phyloP scores from a whole-genome alignment of 2,329 filamentous ascomycete genomes.

The Xylaria arbuscula region DNA sequence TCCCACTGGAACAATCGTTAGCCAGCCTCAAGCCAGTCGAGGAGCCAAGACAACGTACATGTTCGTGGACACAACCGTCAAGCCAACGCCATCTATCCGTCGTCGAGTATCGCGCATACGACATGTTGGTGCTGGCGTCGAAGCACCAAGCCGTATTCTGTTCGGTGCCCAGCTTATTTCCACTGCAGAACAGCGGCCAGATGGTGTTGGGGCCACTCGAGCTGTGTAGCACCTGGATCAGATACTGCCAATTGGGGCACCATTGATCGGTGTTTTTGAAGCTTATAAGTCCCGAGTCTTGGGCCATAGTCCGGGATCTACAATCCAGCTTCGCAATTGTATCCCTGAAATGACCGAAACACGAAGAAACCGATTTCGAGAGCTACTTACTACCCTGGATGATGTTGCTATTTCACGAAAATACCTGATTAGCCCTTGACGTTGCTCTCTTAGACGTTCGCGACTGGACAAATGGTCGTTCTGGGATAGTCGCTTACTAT shows the following conservation, averaged over 20 bases:
- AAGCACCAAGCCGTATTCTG: conserved; percentile 52
- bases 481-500: conserved; percentile 46
- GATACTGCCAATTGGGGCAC: not conserved
- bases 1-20: conserved; percentile 50
- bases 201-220: conserved; percentile 51
- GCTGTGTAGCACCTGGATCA: conserved; percentile 13
- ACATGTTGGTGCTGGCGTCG: conserved; percentile 55
- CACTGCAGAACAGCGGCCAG: conserved; percentile 55
- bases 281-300: not conserved
- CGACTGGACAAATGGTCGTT: not conserved
- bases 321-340: not conserved
- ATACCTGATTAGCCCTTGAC: conserved; percentile 13
- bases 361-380: not conserved
- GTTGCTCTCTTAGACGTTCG: not conserved
- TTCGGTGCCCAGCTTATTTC: conserved; percentile 51
- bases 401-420: conserved; percentile 50
- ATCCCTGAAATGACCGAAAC: no score
- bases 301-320: not conserved
- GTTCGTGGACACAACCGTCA: conserved; percentile 55
- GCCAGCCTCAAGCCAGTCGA: not conserved
- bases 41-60: conserved; percentile 47
- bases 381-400: conserved; percentile 49
- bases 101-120: conserved; percentile 53
- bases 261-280: no score
- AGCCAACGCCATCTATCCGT: conserved; percentile 56